Evolutionary conservation across 106 monocot genomes (phyloP).

Genomic region (Dioscorea dumetorum): DNA sequence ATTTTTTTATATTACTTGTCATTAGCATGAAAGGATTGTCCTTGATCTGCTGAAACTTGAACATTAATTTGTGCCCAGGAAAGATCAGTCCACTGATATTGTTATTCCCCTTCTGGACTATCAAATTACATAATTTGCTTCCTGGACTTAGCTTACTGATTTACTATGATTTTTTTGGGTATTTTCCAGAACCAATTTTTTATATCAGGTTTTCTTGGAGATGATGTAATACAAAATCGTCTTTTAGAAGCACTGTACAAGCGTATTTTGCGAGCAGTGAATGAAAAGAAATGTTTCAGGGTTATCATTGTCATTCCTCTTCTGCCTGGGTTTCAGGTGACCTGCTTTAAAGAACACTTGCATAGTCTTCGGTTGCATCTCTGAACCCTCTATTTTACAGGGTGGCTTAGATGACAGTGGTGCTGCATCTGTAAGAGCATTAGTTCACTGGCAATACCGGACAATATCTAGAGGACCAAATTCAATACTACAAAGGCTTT

Average conservation of each 20-base stretch:
- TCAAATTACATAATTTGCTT: too few species aligned
- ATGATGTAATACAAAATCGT: constrained; percentile 89
- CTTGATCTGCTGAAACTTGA: too few species aligned
- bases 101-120: neutral
- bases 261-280: constrained; percentile 80
- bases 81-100: neutral
- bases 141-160: too few species aligned
- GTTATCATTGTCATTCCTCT: constrained; percentile 93
- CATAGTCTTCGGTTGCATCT: neutral
- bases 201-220: constrained; percentile 95
- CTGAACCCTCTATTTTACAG: constrained; percentile 18
- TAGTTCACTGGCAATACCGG: constrained; percentile 97
- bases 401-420: constrained; percentile 99
- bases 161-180: neutral
- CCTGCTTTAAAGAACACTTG: neutral
- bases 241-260: constrained; percentile 86
- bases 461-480: constrained; percentile 91
- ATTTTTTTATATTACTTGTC: too few species aligned
- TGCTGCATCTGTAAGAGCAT: constrained; percentile 98
- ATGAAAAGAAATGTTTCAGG: constrained; percentile 81
- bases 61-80: too few species aligned
- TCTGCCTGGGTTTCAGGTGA: constrained; percentile 97
- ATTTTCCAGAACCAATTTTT: constrained; percentile 96
- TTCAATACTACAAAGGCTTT: constrained; percentile 83
- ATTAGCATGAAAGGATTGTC: too few species aligned